Percentiles rank a stretch among this genome's conserved stretches.
Evolutionary conservation across 495 filamentous ascomycete genomes (phyloP).

Genomic region (Penicillium robsamsonii): DNA sequence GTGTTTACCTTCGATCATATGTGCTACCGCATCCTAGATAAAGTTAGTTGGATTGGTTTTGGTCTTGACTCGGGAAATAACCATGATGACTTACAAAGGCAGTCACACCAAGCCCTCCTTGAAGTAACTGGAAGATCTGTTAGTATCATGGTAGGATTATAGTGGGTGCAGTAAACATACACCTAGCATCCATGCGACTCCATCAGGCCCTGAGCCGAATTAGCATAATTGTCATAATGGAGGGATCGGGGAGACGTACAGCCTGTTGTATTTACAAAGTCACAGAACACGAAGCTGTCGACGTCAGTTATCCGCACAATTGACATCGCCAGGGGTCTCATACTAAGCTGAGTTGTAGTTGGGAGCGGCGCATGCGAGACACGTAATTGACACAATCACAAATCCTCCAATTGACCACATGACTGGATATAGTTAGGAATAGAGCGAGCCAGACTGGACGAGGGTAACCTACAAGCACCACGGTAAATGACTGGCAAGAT

Average conservation of each 20-base stretch:
- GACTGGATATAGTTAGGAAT: conserved; percentile 31
- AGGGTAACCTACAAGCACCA: conserved; percentile 32
- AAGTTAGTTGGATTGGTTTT: background rate
- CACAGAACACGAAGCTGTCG: conserved; percentile 53
- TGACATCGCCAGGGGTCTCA: conserved; percentile 39
- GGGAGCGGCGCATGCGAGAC: conserved; percentile 59
- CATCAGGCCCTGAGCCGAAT: conserved; percentile 49
- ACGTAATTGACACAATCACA: conserved; percentile 61
- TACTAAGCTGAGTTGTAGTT: conserved; percentile 57
- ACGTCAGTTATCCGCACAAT: conserved; percentile 26
- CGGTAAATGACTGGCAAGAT: conserved; percentile 63
- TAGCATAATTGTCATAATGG: conserved; percentile 7
- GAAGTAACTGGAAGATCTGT: conserved; percentile 39
- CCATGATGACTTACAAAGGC: conserved; percentile 43
- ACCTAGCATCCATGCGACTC: conserved; percentile 59
- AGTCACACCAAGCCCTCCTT: conserved; percentile 58
- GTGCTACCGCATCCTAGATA: conserved; percentile 47
- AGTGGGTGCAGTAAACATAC: conserved; percentile 16
- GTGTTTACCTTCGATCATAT: conserved; percentile 41
- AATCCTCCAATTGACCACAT: conserved; percentile 66
- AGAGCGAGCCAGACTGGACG: background rate
- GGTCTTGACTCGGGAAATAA: background rate
- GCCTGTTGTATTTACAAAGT: conserved; percentile 57
- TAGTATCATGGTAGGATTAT: background rate
- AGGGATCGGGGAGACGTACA: conserved; percentile 26